A percentile compares a stretch with the other conserved stretches of the same genome.
Evolutionary conservation across 2,329 filamentous ascomycete species (phyloP).

Genomic region (Cryoendolithus antarcticus): DNA sequence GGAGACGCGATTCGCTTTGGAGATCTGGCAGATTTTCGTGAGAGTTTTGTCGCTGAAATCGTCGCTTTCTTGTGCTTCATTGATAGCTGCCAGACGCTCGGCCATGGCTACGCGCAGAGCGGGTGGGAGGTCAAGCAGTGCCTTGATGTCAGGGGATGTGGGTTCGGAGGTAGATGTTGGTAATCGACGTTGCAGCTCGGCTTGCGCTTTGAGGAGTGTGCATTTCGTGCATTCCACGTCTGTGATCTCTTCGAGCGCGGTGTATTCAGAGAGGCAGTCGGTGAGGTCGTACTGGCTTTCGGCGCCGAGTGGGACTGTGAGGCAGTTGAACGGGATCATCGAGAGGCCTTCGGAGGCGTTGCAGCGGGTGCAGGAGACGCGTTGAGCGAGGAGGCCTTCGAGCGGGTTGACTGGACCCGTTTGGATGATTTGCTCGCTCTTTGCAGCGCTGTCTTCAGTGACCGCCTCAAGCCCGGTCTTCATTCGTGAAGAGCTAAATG

Average conservation of each 20-base stretch:
- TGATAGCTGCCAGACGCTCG: slow-evolving; percentile 51
- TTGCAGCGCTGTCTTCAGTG: slow-evolving; percentile 8
- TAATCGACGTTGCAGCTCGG: slow-evolving; percentile 38
- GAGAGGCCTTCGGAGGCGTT: slow-evolving; percentile 79
- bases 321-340: slow-evolving; percentile 84
- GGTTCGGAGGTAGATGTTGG: slow-evolving; percentile 4
- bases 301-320: slow-evolving; percentile 69
- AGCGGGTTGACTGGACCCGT: slow-evolving; percentile 50
- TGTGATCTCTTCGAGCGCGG: slow-evolving; percentile 70
- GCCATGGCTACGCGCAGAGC: slow-evolving; percentile 31
- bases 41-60: slow-evolving; percentile 54
- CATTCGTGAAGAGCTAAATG: slow-evolving; percentile 6
- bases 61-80: slow-evolving; percentile 62
- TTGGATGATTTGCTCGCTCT: slow-evolving; percentile 24
- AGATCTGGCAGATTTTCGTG: slow-evolving; percentile 33
- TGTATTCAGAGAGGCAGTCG: slow-evolving; percentile 74
- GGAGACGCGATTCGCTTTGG: slow-evolving; percentile 53
- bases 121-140: slow-evolving; percentile 25
- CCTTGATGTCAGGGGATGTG: slow-evolving; percentile 3
- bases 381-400: slow-evolving; percentile 76
- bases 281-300: slow-evolving; percentile 57
- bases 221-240: slow-evolving; percentile 88
- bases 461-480: slow-evolving; percentile 17
- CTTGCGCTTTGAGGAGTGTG: slow-evolving; percentile 54
- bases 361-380: slow-evolving; percentile 76